Evolutionary conservation across 176 grass and related monocot species (phyloP), one percentile per base, ranked within the genome.

Genomic region (Oryza australiensis): DNA sequence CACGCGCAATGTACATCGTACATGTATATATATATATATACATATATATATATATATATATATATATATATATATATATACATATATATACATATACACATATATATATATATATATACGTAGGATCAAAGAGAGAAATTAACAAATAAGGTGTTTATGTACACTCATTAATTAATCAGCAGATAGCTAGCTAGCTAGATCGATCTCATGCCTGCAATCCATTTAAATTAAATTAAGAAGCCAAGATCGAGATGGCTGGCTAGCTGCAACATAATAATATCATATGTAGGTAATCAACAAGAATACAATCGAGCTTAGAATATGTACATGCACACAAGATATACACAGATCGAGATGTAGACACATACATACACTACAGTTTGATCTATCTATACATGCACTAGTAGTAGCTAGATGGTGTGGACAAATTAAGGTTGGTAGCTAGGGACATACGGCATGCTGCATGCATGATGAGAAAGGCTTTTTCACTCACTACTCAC

Each of bases 381-480:
- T 29, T 27, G 14, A 40, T 40, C 38, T 11, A 40, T 10, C 38
- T 10, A 40, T 37, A 37, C 1, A 37, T 37, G 35, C 35, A 37
- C 7, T 37, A 37, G 38, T 40, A 40, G 38, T 40, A 40, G 38
- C 38, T 40, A 40, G 66, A 38, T 64, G 28, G 81, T 20, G 5
- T 53, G 48, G 49, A 9, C 6, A n/a, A n/a, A 57, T 20, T 57
- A 57, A 57, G 53, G 53, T 51, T 53, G 48, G 48, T 53, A 53
- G 48, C 48, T 53, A 53, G 48, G 5, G 16, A 20, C 16, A 20
- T 10, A 5, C 48, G 20, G 48, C 48, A 53, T 53, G 48, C 48
- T 53, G 74, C 82, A 80, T 59, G 81, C 26, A 82, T 77, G 74
- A 89, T 90, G 88, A 78, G 73, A 32, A 70, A 62, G 60, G 7